Percentiles rank a stretch among this genome's conserved stretches.
These are phyloP conservation scores for Pleurotus citrinopileatus DNA, from an alignment of 768 basidiomycete genomes.

Conservation along the genomic window DNA sequence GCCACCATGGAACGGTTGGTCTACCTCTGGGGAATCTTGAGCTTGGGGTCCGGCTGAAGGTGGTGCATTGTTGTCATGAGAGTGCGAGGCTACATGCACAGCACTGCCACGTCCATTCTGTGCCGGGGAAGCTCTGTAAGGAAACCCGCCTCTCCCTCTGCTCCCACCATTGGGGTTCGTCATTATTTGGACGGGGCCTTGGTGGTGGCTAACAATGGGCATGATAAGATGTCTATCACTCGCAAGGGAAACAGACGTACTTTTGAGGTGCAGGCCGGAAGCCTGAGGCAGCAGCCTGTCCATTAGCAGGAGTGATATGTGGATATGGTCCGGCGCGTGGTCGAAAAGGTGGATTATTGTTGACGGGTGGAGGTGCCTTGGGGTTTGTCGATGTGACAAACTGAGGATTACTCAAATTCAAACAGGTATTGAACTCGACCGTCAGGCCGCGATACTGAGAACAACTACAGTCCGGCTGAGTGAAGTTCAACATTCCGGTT, in stretches of 20 bases:
- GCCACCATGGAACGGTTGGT: too few species aligned
- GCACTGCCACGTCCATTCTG: background rate
- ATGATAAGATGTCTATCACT: slow-evolving; percentile 4
- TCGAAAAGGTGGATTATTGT: slow-evolving; percentile 52
- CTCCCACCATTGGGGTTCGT: slow-evolving; percentile 62
- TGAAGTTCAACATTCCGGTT: too few species aligned
- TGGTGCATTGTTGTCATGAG: slow-evolving; percentile 2
- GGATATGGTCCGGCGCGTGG: slow-evolving; percentile 70
- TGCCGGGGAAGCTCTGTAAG: slow-evolving; percentile 29
- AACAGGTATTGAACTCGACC: slow-evolving; percentile 81
- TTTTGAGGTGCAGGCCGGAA: slow-evolving; percentile 55
- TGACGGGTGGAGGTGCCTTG: slow-evolving; percentile 47
- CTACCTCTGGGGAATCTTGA: background rate
- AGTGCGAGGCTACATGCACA: background rate
- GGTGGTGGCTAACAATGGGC: slow-evolving; percentile 8
- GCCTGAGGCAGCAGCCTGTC: slow-evolving; percentile 55
- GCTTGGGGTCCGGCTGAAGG: background rate
- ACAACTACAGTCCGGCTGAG: slow-evolving; percentile 57
- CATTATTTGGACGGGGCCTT: slow-evolving; percentile 64
- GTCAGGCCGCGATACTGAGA: slow-evolving; percentile 90
- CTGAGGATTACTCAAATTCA: slow-evolving; percentile 87
- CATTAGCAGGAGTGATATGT: slow-evolving; percentile 49
- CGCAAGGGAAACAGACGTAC: slow-evolving; percentile 22
- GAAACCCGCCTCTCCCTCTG: slow-evolving; percentile 28
- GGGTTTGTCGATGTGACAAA: slow-evolving; percentile 77